A percentile compares a stretch with the other conserved stretches of the same genome.
phyloP scores from a whole-genome alignment of 2,329 filamentous ascomycete genomes.

The Calonectria crousiana region DNA sequence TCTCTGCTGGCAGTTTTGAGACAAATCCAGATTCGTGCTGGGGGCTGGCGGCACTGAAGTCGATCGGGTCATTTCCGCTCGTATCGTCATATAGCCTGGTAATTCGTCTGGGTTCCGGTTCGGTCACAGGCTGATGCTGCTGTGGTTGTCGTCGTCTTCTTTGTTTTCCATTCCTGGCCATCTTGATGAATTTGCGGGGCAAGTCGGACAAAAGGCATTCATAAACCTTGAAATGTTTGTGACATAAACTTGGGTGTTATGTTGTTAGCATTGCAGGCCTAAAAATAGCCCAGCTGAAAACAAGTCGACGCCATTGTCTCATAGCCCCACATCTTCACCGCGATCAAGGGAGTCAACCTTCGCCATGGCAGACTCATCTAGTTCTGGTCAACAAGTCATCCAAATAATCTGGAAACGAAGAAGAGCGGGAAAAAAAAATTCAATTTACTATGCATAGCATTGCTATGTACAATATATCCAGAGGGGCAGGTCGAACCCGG shows the following conservation, averaged over 20 bases:
- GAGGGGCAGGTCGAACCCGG: no score
- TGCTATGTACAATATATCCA: no score
- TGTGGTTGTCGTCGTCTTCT: background rate
- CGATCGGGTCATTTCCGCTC: background rate
- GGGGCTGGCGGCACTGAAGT: background rate
- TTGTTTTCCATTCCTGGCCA: background rate
- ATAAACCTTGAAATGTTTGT: background rate
- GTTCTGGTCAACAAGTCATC: no score
- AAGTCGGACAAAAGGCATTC: background rate
- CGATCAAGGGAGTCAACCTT: background rate
- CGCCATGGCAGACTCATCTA: no score
- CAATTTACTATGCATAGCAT: no score
- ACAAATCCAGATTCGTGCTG: background rate
- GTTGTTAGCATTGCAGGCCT: background rate
- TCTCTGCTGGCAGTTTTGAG: slow-evolving; percentile 4
- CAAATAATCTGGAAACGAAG: no score
- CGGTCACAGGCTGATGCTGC: background rate
- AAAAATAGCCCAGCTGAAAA: slow-evolving; percentile 6
- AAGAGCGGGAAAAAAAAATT: no score
- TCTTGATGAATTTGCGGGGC: background rate
- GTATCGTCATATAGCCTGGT: background rate
- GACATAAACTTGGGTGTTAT: background rate
- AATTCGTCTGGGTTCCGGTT: background rate
- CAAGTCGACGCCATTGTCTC: background rate
- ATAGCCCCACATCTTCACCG: background rate